Base-by-base conservation (phyloP, 2,329 filamentous ascomycete genomes). In the Colletotrichum lupini region DNA sequence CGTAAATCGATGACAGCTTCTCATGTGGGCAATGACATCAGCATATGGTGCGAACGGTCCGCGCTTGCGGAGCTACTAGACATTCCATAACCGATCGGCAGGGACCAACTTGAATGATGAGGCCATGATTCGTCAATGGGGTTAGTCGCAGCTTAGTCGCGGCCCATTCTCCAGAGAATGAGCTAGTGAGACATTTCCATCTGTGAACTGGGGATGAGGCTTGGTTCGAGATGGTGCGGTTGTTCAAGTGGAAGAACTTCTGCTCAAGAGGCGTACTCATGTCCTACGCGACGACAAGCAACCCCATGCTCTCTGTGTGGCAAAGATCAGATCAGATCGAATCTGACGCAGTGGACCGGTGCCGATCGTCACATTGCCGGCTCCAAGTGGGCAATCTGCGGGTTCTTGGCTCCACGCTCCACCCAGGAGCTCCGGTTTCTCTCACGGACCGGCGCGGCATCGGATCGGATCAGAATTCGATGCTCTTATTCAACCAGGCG, bases 1-100 rank as follows among this genome's bases (percentile, higher is more conserved):
- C 26, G 63, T 52, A 57, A 74, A 69, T 75, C 74, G 66, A 75
- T 75, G 74, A 75, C 74, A 59, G 65, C 72, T 75, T 65, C 52
- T 67, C 61, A 19, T 22, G 59, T 19, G 32, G 61, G 16, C 22
- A 61, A 75, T 75, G 74, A 75, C 73, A 74, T 75, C 74, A 75
- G 73, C 58, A 69, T 56, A 11, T 49, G 28, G 67, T 42, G 37
- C 24, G 52, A 56, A 30, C 24, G 42, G 52, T 28, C 32, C 22
- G 14, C 52, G 37, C 46, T 46, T 55, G 55, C 32, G 68, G 63
- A 37, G 56, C 26, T 26, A 32, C 24, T 19, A 49, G 42, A 49
- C 37, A 11, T 53, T 19, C 32, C 32, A 30, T 16, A 26, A 8
- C 46, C 32, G 71, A 73, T 71, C 67, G 60, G 67, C 71, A 70